These are phyloP conservation scores for Paraphoma chrysanthemicola DNA, from an alignment of 2,329 filamentous ascomycete genomes.

Conservation along the genomic window DNA sequence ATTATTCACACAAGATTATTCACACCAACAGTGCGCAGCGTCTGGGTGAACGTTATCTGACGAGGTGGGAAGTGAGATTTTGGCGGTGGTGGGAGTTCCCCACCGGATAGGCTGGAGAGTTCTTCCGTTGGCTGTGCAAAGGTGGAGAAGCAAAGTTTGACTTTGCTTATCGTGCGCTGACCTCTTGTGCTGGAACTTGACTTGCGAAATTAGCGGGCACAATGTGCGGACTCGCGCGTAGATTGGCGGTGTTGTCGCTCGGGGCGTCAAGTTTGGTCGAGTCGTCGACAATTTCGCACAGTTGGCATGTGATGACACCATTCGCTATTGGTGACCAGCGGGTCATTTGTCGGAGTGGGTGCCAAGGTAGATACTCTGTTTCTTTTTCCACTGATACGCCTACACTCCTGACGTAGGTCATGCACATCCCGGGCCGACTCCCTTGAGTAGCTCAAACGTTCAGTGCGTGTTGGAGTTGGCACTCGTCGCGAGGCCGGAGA, in stretches of 20 bases:
- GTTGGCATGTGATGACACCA: constrained; percentile 2
- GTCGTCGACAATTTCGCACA: constrained; percentile 1
- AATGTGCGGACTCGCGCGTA: constrained; percentile 15
- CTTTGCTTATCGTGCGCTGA: constrained; percentile 24
- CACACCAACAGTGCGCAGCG: neutral
- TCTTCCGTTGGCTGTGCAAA: constrained; percentile 14
- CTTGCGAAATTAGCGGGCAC: constrained; percentile 17
- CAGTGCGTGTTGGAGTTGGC: constrained; percentile 5
- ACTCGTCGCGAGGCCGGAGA: constrained; percentile 7
- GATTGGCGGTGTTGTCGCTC: constrained; percentile 22
- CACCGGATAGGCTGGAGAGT: constrained; percentile 10
- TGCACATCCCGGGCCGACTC: constrained; percentile 8
- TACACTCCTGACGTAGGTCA: constrained; percentile 5
- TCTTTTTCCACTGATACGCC: constrained; percentile 1
- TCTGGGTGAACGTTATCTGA: neutral
- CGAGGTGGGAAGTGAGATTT: neutral
- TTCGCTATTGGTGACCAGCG: neutral
- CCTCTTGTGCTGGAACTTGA: constrained; percentile 14
- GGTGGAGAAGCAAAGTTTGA: constrained; percentile 20
- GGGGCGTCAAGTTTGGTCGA: constrained; percentile 5
- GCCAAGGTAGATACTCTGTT: neutral
- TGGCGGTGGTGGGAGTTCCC: neutral
- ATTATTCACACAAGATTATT: neutral
- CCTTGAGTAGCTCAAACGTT: constrained; percentile 1
- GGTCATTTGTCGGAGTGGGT: constrained; percentile 6